phyloP scores from a whole-genome alignment of 1,284 basidiomycete species.

The Coniferiporia sulphurascens region DNA sequence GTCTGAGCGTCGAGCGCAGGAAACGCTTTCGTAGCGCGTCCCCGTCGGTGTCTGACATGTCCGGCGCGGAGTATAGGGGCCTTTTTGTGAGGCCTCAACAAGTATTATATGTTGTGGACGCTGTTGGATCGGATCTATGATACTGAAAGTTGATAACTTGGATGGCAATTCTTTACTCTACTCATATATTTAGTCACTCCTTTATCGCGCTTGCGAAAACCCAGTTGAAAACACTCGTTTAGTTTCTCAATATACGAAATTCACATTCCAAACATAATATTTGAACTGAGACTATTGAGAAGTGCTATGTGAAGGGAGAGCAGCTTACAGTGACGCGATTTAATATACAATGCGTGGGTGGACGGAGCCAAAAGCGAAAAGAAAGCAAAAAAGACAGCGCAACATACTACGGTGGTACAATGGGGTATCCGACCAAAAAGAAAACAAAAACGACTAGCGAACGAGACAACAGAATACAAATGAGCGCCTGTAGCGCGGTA shows the following conservation, averaged over 20 bases:
- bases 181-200: constrained; percentile 7
- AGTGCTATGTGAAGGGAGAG: background rate
- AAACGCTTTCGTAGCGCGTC: constrained; percentile 69
- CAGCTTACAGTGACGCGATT: background rate
- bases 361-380: background rate
- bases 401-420: background rate
- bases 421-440: background rate
- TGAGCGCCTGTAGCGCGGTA: background rate
- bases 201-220: background rate
- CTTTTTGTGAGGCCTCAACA: constrained; percentile 77
- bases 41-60: constrained; percentile 62
- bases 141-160: background rate
- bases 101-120: constrained; percentile 77
- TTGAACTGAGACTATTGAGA: no score
- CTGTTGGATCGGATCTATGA: constrained; percentile 43
- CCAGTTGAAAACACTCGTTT: constrained; percentile 1
- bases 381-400: background rate
- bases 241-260: background rate
- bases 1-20: constrained; percentile 49
- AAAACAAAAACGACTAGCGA: background rate
- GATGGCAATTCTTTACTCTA: background rate
- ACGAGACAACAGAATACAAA: background rate
- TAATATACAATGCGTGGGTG: background rate
- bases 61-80: constrained; percentile 59
- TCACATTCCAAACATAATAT: no score